Percentiles rank a stretch among this genome's conserved stretches.
These are phyloP conservation scores for Prinsepia uniflora DNA, from an alignment of 306 rosid genomes.

Conservation along the genomic window DNA sequence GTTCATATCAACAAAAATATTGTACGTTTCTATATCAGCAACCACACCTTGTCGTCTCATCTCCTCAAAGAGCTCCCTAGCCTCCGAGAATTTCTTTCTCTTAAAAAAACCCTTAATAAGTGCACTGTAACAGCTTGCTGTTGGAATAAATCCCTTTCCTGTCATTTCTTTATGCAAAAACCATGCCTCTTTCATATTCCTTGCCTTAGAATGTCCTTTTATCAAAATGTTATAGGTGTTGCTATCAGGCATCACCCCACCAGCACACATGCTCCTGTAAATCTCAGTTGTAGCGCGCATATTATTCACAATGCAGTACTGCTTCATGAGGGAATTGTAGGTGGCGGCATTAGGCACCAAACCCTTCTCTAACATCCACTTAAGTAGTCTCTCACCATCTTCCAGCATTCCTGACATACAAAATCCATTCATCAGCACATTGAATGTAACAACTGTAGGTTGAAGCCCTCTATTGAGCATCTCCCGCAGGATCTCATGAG, in stretches of 20 bases:
- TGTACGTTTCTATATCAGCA: neutral
- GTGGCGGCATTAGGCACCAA: neutral
- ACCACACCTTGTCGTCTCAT: neutral
- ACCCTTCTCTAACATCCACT: conserved; percentile 11
- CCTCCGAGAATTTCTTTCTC: neutral
- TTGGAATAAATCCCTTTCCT: conserved; percentile 3
- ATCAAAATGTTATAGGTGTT: neutral
- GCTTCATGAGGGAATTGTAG: conserved; percentile 6
- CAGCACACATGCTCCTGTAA: conserved; percentile 3
- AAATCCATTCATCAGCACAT: conserved; percentile 5
- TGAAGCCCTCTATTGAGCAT: conserved; percentile 6
- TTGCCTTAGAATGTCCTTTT: neutral
- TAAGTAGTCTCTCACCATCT: conserved; percentile 1
- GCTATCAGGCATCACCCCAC: neutral
- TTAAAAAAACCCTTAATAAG: neutral
- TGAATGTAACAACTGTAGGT: conserved; percentile 6
- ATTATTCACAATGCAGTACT: conserved; percentile 5
- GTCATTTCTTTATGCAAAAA: conserved; percentile 5
- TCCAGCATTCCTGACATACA: conserved; percentile 1
- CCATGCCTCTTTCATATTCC: conserved; percentile 2
- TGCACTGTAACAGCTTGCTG: neutral
- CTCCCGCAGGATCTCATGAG: neutral
- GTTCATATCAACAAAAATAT: conserved; percentile 1
- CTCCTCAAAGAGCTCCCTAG: neutral
- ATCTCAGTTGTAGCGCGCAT: neutral